Evolutionary conservation across 73 alveolate species (phyloP).

Genomic region (Paramecium sexaurelia): DNA sequence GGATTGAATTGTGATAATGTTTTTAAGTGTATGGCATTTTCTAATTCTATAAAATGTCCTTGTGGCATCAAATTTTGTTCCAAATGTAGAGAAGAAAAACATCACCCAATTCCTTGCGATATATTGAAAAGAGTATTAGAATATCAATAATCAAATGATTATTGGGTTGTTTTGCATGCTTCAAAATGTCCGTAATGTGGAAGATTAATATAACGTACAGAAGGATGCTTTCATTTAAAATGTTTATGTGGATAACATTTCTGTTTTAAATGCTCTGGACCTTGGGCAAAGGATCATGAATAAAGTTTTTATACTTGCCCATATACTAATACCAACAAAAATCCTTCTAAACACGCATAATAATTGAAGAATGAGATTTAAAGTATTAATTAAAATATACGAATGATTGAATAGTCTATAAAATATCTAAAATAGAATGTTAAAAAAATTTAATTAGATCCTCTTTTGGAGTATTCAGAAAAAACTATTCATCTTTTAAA

Average conservation of each 20-base stretch:
- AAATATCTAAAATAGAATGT: neutral
- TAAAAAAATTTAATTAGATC: neutral
- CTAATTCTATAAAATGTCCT: neutral
- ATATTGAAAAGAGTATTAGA: neutral
- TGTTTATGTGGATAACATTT: neutral
- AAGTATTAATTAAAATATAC: neutral
- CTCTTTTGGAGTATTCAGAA: neutral
- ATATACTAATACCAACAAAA: neutral
- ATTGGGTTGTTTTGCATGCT: neutral
- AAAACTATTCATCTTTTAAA: neutral
- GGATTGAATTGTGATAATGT: slow-evolving; percentile 10
- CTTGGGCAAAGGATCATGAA: slow-evolving; percentile 19
- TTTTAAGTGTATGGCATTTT: neutral
- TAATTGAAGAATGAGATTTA: neutral
- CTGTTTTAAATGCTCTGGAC: neutral
- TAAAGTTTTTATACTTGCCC: neutral
- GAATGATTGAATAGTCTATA: neutral
- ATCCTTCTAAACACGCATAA: neutral
- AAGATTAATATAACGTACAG: neutral
- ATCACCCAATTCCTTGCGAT: slow-evolving; percentile 8
- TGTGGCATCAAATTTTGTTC: slow-evolving; percentile 30
- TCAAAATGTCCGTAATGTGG: slow-evolving; percentile 11
- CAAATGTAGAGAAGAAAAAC: slow-evolving; percentile 23
- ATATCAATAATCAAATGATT: neutral
- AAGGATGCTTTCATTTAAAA: neutral